These are phyloP conservation scores for Knoxia roxburghii DNA, from an alignment of 257 asterid species.

Conservation along the genomic window DNA sequence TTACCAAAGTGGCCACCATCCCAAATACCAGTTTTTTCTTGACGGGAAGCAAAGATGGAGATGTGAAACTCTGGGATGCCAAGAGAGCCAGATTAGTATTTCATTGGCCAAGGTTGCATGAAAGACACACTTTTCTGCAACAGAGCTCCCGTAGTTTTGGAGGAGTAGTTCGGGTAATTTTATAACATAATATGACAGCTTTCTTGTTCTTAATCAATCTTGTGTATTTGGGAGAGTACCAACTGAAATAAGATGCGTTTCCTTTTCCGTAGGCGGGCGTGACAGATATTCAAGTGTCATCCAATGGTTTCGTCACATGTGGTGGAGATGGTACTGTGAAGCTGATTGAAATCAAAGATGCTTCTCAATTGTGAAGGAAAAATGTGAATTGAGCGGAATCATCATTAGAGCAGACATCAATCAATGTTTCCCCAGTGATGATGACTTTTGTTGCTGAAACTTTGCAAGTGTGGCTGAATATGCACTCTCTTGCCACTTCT, in stretches of 20 bases:
- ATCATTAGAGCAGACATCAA: neutral
- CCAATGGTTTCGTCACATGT: slow-evolving; percentile 88
- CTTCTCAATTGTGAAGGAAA: neutral
- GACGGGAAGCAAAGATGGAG: slow-evolving; percentile 99
- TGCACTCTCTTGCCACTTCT: too few species aligned
- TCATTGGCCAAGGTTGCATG: slow-evolving; percentile 98
- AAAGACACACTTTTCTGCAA: slow-evolving; percentile 85
- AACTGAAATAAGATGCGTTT: slow-evolving; percentile 18
- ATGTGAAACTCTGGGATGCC: slow-evolving; percentile 99
- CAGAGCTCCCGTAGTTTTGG: slow-evolving; percentile 87
- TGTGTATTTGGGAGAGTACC: neutral
- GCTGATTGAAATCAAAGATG: slow-evolving; percentile 43
- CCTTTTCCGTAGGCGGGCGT: slow-evolving; percentile 66
- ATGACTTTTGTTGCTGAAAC: neutral
- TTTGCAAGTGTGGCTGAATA: neutral
- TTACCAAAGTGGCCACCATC: slow-evolving; percentile 78
- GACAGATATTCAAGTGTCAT: slow-evolving; percentile 76
- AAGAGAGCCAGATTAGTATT: slow-evolving; percentile 72
- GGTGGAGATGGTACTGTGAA: slow-evolving; percentile 93
- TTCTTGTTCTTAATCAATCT: neutral
- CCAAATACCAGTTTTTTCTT: slow-evolving; percentile 91
- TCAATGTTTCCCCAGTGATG: neutral
- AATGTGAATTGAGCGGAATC: neutral
- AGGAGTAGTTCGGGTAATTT: slow-evolving; percentile 79
- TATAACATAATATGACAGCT: slow-evolving; percentile 1